These are phyloP conservation scores for Trichosporon sp. DNA, from an alignment of 1,284 basidiomycete genomes.

Conservation along the genomic window DNA sequence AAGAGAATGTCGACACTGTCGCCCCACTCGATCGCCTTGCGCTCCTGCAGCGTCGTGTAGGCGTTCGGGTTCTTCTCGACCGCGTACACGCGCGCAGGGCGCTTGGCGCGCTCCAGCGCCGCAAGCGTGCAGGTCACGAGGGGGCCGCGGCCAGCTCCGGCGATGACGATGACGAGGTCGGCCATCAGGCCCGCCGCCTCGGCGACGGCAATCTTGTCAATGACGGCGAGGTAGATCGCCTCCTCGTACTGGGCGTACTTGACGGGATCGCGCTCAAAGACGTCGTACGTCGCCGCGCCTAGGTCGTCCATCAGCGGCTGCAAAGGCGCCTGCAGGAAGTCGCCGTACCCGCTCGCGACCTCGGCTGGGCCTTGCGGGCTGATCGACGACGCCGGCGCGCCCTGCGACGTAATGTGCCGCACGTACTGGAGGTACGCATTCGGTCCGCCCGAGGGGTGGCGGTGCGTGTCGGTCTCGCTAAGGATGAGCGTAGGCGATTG, in stretches of 20 bases:
- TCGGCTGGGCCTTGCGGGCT: constrained; percentile 66
- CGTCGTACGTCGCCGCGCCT: constrained; percentile 92
- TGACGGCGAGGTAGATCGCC: constrained; percentile 79
- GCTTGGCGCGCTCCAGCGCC: constrained; percentile 72
- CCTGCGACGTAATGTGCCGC: constrained; percentile 74
- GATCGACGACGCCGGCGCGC: constrained; percentile 32
- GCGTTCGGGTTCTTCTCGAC: constrained; percentile 97
- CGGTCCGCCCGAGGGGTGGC: constrained; percentile 79
- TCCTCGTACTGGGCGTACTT: constrained; percentile 97
- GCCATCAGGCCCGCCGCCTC: constrained; percentile 1
- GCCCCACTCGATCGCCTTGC: constrained; percentile 80
- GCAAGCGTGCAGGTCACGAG: constrained; percentile 82
- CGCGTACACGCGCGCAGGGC: constrained; percentile 74
- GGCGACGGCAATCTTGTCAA: constrained; percentile 63
- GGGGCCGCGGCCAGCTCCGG: constrained; percentile 93
- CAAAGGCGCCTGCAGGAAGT: constrained; percentile 92
- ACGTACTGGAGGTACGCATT: constrained; percentile 89
- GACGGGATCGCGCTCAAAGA: constrained; percentile 95
- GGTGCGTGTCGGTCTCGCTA: constrained; percentile 65
- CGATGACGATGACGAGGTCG: constrained; percentile 71
- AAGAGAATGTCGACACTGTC: constrained; percentile 76
- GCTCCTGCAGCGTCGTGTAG: constrained; percentile 85
- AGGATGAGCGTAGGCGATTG: constrained; percentile 80
- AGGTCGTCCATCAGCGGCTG: constrained; percentile 98
- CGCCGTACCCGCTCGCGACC: constrained; percentile 89